Percentiles rank a stretch among this genome's conserved stretches.
Evolutionary conservation across 805 yeast genomes (phyloP).

Genomic region (Jamesozyma rosinii): DNA sequence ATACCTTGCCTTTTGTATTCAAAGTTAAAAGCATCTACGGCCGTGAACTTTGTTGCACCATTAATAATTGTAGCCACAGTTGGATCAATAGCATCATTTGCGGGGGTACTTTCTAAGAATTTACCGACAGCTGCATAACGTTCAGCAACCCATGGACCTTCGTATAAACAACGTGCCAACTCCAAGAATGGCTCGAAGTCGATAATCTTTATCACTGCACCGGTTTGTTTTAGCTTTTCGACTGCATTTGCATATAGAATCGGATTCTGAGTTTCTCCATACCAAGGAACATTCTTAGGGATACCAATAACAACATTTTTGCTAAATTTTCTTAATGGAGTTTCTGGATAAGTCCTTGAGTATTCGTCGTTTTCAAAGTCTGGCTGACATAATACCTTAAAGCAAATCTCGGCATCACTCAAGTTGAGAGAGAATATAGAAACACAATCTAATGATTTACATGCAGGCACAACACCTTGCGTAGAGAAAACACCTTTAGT

Average conservation of each 20-base stretch:
- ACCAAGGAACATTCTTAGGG: slow-evolving; percentile 69
- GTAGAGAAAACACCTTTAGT: slow-evolving; percentile 82
- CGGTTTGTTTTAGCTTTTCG: slow-evolving; percentile 39
- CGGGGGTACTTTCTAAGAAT: slow-evolving; percentile 62
- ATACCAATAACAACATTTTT: slow-evolving; percentile 60
- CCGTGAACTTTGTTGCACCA: slow-evolving; percentile 69
- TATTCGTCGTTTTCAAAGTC: slow-evolving; percentile 68
- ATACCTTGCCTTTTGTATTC: slow-evolving; percentile 84
- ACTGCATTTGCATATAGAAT: slow-evolving; percentile 56
- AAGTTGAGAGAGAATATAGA: slow-evolving; percentile 73
- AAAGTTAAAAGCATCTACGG: slow-evolving; percentile 72
- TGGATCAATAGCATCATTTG: slow-evolving; percentile 66
- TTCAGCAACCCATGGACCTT: slow-evolving; percentile 99
- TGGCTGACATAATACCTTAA: slow-evolving; percentile 59
- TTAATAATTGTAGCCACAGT: slow-evolving; percentile 68
- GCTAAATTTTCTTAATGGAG: slow-evolving; percentile 53
- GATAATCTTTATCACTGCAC: slow-evolving; percentile 51
- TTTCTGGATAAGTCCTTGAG: slow-evolving; percentile 64
- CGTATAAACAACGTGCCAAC: slow-evolving; percentile 80
- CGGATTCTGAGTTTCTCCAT: slow-evolving; percentile 71
- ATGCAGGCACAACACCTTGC: slow-evolving; percentile 93
- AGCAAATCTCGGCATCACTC: slow-evolving; percentile 73
- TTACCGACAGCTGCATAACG: slow-evolving; percentile 77
- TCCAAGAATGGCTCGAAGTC: slow-evolving; percentile 72
- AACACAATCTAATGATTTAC: slow-evolving; percentile 88